Evolutionary conservation across 176 grass and related monocot species (phyloP).

Genomic region (Oryza glumipatula): DNA sequence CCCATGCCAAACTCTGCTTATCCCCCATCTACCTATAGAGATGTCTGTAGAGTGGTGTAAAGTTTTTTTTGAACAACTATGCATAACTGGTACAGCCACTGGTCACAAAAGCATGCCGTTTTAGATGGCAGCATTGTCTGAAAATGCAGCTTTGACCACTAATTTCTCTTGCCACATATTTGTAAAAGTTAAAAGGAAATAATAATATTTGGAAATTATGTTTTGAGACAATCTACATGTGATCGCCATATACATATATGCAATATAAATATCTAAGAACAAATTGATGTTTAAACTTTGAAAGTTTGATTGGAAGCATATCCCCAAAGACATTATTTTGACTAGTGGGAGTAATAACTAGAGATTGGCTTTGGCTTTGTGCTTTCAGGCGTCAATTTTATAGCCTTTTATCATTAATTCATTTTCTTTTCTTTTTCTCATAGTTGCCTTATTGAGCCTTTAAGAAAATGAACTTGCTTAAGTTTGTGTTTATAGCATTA

Average conservation of each 20-base stretch:
- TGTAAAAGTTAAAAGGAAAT: no score
- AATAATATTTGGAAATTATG: no score
- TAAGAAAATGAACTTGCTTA: constrained; percentile 34
- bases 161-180: no score
- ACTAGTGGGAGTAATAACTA: not conserved
- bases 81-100: not conserved
- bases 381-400: not conserved
- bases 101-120: not conserved
- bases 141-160: not conserved
- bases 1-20: not conserved
- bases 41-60: constrained; percentile 6
- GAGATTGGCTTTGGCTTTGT: constrained; percentile 12
- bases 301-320: no score
- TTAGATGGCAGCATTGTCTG: not conserved
- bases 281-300: no score
- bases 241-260: no score
- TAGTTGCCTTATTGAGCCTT: constrained; percentile 5
- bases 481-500: constrained; percentile 23
- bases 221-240: no score
- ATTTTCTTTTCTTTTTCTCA: constrained; percentile 28
- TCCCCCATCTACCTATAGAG: not conserved
- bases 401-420: not conserved
- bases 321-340: no score
- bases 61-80: not conserved
- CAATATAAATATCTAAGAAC: no score